Evolutionary conservation across 345 rosid species (phyloP).

Genomic region (Erucastrum elatum): DNA sequence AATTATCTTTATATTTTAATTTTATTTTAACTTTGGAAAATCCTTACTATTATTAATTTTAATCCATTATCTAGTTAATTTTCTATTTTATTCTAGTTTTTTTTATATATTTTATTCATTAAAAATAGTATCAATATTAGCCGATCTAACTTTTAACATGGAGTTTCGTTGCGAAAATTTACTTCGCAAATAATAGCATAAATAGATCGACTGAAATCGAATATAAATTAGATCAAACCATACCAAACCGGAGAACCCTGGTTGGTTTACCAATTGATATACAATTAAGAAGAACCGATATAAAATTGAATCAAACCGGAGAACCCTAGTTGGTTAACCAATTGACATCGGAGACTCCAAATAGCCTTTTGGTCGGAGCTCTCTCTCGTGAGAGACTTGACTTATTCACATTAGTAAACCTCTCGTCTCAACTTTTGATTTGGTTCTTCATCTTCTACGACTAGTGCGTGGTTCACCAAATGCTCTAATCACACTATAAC

Average conservation of each 20-base stretch:
- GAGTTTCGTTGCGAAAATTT: too few species aligned
- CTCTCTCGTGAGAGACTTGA: background rate
- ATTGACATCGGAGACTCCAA: background rate
- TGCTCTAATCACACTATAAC: background rate
- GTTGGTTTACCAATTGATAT: background rate
- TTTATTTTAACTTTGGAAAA: too few species aligned
- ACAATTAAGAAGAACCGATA: background rate
- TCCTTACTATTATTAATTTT: too few species aligned
- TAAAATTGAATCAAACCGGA: conserved; percentile 5
- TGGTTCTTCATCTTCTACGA: background rate
- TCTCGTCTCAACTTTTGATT: background rate
- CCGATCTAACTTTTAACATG: too few species aligned
- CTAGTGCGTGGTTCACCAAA: background rate
- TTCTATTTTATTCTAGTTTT: too few species aligned
- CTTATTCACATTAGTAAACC: background rate
- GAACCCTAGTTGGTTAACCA: conserved; percentile 13
- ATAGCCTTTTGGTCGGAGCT: conserved; percentile 14
- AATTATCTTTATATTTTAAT: too few species aligned
- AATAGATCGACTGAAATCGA: background rate
- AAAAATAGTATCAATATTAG: too few species aligned
- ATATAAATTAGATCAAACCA: conserved; percentile 2
- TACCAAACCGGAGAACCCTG: conserved; percentile 11
- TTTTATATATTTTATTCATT: too few species aligned
- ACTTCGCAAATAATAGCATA: too few species aligned
- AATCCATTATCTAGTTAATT: too few species aligned